Evolutionary conservation across 257 asterid species (phyloP).

Genomic region (Solanum chilense): DNA sequence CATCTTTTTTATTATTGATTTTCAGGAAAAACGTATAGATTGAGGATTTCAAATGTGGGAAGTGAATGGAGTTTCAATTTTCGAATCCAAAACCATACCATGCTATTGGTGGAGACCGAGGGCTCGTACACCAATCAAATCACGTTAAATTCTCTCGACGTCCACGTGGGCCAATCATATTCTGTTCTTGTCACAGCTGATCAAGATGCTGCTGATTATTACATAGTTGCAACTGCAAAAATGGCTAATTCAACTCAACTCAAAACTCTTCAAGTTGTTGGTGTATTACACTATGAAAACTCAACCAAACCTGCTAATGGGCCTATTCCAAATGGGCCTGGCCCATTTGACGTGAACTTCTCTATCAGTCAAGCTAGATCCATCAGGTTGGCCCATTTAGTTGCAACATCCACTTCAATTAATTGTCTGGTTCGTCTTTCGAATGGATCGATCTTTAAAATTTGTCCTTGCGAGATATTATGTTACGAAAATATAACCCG

Average conservation of each 20-base stretch:
- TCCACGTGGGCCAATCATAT: slow-evolving; percentile 73
- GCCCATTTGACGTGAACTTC: slow-evolving; percentile 31
- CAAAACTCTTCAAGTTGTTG: slow-evolving; percentile 26
- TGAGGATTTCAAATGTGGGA: slow-evolving; percentile 56
- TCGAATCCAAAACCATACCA: slow-evolving; percentile 41
- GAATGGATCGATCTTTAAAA: background rate
- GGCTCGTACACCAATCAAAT: slow-evolving; percentile 52
- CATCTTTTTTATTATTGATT: background rate
- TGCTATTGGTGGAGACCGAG: slow-evolving; percentile 59
- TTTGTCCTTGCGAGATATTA: too few relatives aligned
- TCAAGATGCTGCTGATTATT: slow-evolving; percentile 37
- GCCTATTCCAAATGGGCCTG: slow-evolving; percentile 56
- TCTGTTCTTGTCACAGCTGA: slow-evolving; percentile 53
- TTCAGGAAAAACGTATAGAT: slow-evolving; percentile 46
- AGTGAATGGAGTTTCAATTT: slow-evolving; percentile 50
- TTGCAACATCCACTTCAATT: background rate
- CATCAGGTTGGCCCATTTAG: slow-evolving; percentile 27
- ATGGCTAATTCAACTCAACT: slow-evolving; percentile 4
- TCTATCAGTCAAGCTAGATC: slow-evolving; percentile 47
- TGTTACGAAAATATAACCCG: too few relatives aligned
- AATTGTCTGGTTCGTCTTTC: background rate
- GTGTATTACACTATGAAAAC: slow-evolving; percentile 45
- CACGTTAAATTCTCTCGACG: slow-evolving; percentile 37
- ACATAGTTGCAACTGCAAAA: slow-evolving; percentile 57
- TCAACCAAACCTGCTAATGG: slow-evolving; percentile 31